Evolutionary conservation across 2,329 filamentous ascomycete species (phyloP).

Genomic region (Neonectria neomacrospora): DNA sequence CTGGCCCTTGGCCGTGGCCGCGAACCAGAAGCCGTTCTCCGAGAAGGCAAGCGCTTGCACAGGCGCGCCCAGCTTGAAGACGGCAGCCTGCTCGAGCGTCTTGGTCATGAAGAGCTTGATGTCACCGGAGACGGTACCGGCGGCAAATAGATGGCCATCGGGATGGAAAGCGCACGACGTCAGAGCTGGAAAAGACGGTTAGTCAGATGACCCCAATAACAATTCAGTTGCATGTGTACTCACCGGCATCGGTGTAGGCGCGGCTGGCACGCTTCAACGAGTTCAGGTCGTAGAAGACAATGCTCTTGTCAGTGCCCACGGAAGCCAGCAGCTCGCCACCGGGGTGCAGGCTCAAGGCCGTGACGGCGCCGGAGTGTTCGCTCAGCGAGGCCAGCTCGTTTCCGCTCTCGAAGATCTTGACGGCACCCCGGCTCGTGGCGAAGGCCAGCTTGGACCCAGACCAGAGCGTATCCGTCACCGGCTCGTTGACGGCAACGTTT

Average conservation of each 20-base stretch:
- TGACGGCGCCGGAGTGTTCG: slow-evolving; percentile 86
- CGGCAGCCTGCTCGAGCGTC: slow-evolving; percentile 79
- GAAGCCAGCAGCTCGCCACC: slow-evolving; percentile 86
- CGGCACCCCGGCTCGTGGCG: slow-evolving; percentile 77
- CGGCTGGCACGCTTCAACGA: slow-evolving; percentile 77
- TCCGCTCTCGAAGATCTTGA: slow-evolving; percentile 83
- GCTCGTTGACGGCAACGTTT: slow-evolving; percentile 72
- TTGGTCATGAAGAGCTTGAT: slow-evolving; percentile 92
- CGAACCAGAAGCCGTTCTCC: slow-evolving; percentile 97
- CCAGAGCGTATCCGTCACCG: slow-evolving; percentile 75
- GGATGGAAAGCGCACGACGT: slow-evolving; percentile 90
- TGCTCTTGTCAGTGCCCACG: slow-evolving; percentile 90
- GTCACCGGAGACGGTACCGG: slow-evolving; percentile 80
- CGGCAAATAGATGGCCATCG: slow-evolving; percentile 93
- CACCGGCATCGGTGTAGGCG: slow-evolving; percentile 83
- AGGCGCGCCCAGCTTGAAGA: slow-evolving; percentile 75
- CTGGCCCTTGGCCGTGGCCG: slow-evolving; percentile 81
- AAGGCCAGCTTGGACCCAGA: slow-evolving; percentile 75
- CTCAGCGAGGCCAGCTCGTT: slow-evolving; percentile 74
- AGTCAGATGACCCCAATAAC: slow-evolving; percentile 14
- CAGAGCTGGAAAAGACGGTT: slow-evolving; percentile 63
- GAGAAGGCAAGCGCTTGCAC: slow-evolving; percentile 86
- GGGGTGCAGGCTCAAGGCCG: slow-evolving; percentile 82
- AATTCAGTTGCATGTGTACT: slow-evolving; percentile 49
- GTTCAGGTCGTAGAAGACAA: slow-evolving; percentile 85